phyloP scores from a whole-genome alignment of 352 stramenopile species.

The Pythium grandisporangium region DNA sequence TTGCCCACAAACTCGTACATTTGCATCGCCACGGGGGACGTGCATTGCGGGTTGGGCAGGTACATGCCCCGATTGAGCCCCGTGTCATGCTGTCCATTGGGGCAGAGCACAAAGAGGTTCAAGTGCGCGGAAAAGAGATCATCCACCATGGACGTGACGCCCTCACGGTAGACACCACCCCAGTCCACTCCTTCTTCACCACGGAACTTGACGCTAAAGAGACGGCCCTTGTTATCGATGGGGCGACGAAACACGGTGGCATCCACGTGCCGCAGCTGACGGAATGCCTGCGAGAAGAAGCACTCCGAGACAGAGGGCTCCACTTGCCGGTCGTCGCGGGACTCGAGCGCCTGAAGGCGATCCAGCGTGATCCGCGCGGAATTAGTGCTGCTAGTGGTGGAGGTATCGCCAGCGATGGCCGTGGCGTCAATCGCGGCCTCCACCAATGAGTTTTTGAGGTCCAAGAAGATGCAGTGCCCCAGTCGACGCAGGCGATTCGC shows the following conservation, averaged over 20 bases:
- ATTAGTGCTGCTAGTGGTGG: conserved; percentile 39
- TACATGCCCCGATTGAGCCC: conserved; percentile 84
- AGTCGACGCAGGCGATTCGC: conserved; percentile 57
- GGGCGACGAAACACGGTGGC: conserved; percentile 76
- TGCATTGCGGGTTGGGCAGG: conserved; percentile 83
- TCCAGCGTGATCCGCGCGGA: conserved; percentile 80
- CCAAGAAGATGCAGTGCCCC: conserved; percentile 84
- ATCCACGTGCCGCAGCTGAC: conserved; percentile 83
- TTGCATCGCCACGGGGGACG: conserved; percentile 77
- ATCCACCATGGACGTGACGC: conserved; percentile 85
- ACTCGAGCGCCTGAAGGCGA: conserved; percentile 78
- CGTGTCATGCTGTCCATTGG: conserved; percentile 83
- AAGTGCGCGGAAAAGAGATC: conserved; percentile 84
- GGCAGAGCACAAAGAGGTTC: conserved; percentile 75
- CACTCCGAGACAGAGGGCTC: conserved; percentile 86
- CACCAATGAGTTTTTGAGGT: conserved; percentile 73
- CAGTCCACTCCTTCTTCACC: conserved; percentile 86
- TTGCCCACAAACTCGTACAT: conserved; percentile 95
- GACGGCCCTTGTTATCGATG: conserved; percentile 82
- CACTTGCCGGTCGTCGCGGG: conserved; percentile 77
- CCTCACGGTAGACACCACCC: conserved; percentile 85
- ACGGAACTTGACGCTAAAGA: conserved; percentile 87
- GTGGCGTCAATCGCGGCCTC: conserved; percentile 78
- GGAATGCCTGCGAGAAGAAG: conserved; percentile 92
- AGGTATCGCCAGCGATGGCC: conserved; percentile 34